phyloP scores from a whole-genome alignment of 2,329 filamentous ascomycete genomes.

The Phialophora chinensis region DNA sequence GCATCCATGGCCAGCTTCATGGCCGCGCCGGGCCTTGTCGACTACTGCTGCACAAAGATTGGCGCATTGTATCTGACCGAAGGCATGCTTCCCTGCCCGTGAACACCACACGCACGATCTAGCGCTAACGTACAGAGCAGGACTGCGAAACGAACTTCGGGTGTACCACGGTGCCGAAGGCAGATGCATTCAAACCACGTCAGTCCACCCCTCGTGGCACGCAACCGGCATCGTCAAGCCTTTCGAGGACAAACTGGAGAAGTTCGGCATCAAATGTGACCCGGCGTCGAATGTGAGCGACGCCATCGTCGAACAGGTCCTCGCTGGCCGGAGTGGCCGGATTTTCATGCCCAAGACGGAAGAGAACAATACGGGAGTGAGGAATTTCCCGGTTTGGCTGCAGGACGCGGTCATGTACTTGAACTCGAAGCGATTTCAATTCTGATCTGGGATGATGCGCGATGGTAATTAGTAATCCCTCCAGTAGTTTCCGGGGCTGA shows the following conservation, averaged over 20 bases:
- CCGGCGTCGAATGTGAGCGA: conserved; percentile 53
- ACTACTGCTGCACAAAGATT: conserved; percentile 72
- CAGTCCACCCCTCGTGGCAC: conserved; percentile 38
- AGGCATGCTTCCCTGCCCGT: conserved; percentile 45
- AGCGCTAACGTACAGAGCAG: conserved; percentile 16
- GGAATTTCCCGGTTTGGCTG: conserved; percentile 34
- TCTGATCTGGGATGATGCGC: not conserved
- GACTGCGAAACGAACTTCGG: conserved; percentile 61
- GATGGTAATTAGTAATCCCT: not conserved
- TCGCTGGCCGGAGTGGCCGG: conserved; percentile 34
- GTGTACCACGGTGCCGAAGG: conserved; percentile 54
- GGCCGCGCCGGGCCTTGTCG: conserved; percentile 67
- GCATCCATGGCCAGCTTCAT: conserved; percentile 68
- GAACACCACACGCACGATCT: not conserved
- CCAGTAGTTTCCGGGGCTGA: not conserved
- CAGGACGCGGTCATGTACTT: conserved; percentile 31
- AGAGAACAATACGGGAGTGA: conserved; percentile 13
- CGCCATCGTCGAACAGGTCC: conserved; percentile 59
- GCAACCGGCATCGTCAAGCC: conserved; percentile 40
- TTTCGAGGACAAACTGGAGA: conserved; percentile 63
- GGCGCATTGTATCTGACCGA: conserved; percentile 72
- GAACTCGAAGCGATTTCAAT: not conserved
- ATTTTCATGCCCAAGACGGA: conserved; percentile 37
- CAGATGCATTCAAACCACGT: conserved; percentile 34
- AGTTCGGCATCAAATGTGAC: conserved; percentile 53